These are phyloP conservation scores for Aureobasidium musti DNA, from an alignment of 2,329 filamentous ascomycete species.

Conservation along the genomic window DNA sequence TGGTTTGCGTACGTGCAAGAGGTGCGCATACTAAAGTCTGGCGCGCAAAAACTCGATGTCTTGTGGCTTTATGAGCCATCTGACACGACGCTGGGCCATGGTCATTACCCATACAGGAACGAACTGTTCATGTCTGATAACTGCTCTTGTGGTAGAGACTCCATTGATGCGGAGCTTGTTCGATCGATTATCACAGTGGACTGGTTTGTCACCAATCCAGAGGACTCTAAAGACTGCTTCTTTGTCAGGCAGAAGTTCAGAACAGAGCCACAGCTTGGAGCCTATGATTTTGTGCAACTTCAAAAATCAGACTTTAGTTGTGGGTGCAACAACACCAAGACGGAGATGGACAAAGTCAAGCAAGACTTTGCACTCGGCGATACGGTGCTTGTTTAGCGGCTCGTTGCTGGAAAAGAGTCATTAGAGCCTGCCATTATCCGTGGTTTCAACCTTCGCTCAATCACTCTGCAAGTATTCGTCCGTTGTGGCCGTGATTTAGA, in stretches of 20 bases:
- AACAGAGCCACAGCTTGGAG: slow-evolving; percentile 48
- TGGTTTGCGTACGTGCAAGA: slow-evolving; percentile 73
- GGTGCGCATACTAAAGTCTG: slow-evolving; percentile 46
- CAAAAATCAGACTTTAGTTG: slow-evolving; percentile 59
- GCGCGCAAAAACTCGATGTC: slow-evolving; percentile 58
- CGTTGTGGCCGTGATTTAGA: slow-evolving; percentile 48
- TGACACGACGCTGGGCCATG: slow-evolving; percentile 69
- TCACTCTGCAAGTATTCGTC: slow-evolving; percentile 56
- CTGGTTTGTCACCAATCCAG: slow-evolving; percentile 56
- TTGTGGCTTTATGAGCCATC: slow-evolving; percentile 72
- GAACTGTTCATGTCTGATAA: slow-evolving; percentile 77
- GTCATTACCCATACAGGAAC: slow-evolving; percentile 68
- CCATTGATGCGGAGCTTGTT: slow-evolving; percentile 59
- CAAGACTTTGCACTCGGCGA: slow-evolving; percentile 56
- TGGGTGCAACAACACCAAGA: slow-evolving; percentile 40
- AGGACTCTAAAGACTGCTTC: slow-evolving; percentile 46
- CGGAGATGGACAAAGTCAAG: slow-evolving; percentile 32
- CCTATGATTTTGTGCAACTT: slow-evolving; percentile 63
- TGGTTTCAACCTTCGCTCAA: slow-evolving; percentile 38
- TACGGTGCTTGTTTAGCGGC: slow-evolving; percentile 56
- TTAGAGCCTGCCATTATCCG: slow-evolving; percentile 66
- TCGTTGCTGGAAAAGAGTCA: slow-evolving; percentile 37
- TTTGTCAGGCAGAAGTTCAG: slow-evolving; percentile 73
- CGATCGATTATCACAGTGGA: slow-evolving; percentile 60
- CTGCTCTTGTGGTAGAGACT: slow-evolving; percentile 65